Conservation (phyloP, 306 rosid genomes). For the Chamaecrista fasciculata region DNA sequence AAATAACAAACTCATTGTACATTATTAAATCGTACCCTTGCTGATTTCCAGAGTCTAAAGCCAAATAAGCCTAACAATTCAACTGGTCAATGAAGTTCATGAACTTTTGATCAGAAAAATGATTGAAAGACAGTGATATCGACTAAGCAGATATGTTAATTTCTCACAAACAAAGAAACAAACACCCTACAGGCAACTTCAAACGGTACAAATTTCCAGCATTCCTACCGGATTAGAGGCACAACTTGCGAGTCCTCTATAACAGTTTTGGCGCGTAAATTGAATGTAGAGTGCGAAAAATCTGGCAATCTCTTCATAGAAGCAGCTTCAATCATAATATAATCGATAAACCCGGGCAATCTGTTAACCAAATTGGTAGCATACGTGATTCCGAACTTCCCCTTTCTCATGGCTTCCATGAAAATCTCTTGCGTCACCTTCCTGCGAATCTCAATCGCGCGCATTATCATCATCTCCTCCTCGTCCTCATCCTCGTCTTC, state of each 20-base stretch:
- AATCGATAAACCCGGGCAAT: slow-evolving; percentile 61
- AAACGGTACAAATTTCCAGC: neutral
- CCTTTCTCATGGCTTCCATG: slow-evolving; percentile 67
- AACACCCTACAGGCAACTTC: slow-evolving; percentile 28
- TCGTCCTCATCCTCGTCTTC: slow-evolving; percentile 20
- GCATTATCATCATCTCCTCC: slow-evolving; percentile 60
- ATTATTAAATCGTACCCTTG: too few species aligned
- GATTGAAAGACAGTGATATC: neutral
- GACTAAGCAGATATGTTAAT: too few species aligned
- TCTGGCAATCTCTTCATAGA: slow-evolving; percentile 64
- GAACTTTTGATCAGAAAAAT: neutral
- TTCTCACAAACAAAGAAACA: slow-evolving; percentile 26
- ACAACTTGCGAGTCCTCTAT: slow-evolving; percentile 74
- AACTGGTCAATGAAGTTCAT: too few species aligned
- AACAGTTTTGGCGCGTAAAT: slow-evolving; percentile 72
- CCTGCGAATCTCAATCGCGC: slow-evolving; percentile 85
- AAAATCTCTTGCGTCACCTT: slow-evolving; percentile 78
- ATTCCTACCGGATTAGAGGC: slow-evolving; percentile 66
- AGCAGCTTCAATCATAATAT: slow-evolving; percentile 84
- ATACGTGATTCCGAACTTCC: slow-evolving; percentile 85
- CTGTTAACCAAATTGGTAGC: slow-evolving; percentile 47
- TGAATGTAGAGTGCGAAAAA: slow-evolving; percentile 60
- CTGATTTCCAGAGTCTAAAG: too few species aligned
- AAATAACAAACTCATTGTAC: neutral
- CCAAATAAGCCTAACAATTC: neutral